Conservation (phyloP, 2,329 filamentous ascomycete species). For the Hymenotorrendiella dingleyae region DNA sequence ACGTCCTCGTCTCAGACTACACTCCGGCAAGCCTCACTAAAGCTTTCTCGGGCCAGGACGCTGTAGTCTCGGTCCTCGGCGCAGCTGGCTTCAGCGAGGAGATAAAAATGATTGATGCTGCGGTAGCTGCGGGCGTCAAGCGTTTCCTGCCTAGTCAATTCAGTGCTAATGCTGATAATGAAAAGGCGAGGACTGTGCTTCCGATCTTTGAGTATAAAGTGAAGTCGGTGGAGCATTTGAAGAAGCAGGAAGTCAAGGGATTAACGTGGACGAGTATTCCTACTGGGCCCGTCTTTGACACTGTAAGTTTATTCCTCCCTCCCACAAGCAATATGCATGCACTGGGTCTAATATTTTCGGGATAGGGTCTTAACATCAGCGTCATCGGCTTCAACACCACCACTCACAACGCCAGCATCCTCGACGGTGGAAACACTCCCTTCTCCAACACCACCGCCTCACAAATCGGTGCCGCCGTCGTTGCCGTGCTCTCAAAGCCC, state of each 20-base stretch:
- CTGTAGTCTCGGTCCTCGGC: slow-evolving; percentile 15
- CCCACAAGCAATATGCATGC: slow-evolving; percentile 18
- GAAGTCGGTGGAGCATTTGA: slow-evolving; percentile 29
- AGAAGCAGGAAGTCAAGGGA: slow-evolving; percentile 18
- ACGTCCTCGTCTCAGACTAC: slow-evolving; percentile 17
- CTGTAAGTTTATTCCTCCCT: slow-evolving; percentile 18
- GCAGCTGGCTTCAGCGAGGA: slow-evolving; percentile 6
- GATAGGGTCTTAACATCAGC: slow-evolving; percentile 26
- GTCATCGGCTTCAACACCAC: slow-evolving; percentile 31
- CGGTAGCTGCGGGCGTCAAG: slow-evolving; percentile 49
- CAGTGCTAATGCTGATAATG: slow-evolving; percentile 16
- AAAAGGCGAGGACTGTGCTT: slow-evolving; percentile 16
- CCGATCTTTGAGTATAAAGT: slow-evolving; percentile 31
- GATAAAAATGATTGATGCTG: slow-evolving; percentile 45
- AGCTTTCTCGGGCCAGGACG: slow-evolving; percentile 20
- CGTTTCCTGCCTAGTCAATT: slow-evolving; percentile 56
- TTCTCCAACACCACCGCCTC: slow-evolving; percentile 29
- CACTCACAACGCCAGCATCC: slow-evolving; percentile 28
- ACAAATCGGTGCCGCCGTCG: slow-evolving; percentile 30
- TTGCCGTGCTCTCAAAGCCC: slow-evolving; percentile 30
- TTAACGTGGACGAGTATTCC: slow-evolving; percentile 31
- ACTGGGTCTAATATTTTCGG: neutral
- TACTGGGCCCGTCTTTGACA: slow-evolving; percentile 22
- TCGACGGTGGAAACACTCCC: slow-evolving; percentile 27
- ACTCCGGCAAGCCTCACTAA: slow-evolving; percentile 21